Evolutionary conservation across 2,329 filamentous ascomycete species (phyloP).

Genomic region (Calonectria pteridis): DNA sequence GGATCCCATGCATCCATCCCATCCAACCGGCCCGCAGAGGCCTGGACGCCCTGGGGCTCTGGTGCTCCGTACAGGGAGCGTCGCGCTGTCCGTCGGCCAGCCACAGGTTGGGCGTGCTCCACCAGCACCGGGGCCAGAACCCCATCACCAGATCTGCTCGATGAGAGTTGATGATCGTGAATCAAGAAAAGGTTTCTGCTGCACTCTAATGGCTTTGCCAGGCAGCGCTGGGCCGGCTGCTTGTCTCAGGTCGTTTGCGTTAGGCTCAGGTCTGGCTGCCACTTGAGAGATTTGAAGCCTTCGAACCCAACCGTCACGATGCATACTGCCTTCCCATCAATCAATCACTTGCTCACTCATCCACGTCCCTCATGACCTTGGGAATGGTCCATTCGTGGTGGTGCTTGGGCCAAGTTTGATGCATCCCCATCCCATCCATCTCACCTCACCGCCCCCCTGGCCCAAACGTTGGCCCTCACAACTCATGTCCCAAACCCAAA

Average conservation of each 20-base stretch:
- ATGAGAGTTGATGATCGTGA: neutral
- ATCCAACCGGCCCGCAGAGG: slow-evolving; percentile 17
- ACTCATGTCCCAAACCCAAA: slow-evolving; percentile 19
- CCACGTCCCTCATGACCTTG: slow-evolving; percentile 3
- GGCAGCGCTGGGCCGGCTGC: neutral
- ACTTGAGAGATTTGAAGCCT: neutral
- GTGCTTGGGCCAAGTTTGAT: slow-evolving; percentile 6
- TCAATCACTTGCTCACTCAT: neutral
- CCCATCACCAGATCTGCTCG: neutral
- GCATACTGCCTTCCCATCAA: neutral
- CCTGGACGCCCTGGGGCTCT: slow-evolving; percentile 18
- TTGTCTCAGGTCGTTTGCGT: neutral
- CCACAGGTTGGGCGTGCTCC: neutral
- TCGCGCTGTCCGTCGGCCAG: slow-evolving; percentile 17
- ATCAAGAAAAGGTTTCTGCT: slow-evolving; percentile 8
- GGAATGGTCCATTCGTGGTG: neutral
- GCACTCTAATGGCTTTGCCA: neutral
- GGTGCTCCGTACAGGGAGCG: slow-evolving; percentile 16
- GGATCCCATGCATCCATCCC: slow-evolving; percentile 1
- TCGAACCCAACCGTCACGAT: slow-evolving; percentile 4
- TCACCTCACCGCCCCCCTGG: slow-evolving; percentile 20
- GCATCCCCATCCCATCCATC: slow-evolving; percentile 8
- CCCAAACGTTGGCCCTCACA: slow-evolving; percentile 5
- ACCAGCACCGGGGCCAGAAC: neutral
- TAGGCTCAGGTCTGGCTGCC: neutral